Conservation (phyloP, 202 grass and related monocot species). For the Brachypodium distachyon region DNA sequence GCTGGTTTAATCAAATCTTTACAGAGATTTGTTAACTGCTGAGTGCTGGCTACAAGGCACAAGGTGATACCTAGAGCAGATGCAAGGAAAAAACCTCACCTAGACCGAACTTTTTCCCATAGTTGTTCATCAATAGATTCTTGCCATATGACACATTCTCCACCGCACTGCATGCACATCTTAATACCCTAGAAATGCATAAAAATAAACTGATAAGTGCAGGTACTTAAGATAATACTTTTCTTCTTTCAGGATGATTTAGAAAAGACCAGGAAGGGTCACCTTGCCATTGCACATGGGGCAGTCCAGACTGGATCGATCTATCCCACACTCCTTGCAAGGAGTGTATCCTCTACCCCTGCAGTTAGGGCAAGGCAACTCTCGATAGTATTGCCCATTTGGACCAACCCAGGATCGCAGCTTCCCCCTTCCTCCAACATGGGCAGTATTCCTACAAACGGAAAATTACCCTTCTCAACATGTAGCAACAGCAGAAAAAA, state of each 20-base stretch:
- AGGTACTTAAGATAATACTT: not conserved
- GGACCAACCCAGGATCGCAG: slow-evolving; percentile 86
- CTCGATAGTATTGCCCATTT: slow-evolving; percentile 90
- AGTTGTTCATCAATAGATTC: slow-evolving; percentile 89
- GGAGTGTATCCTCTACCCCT: slow-evolving; percentile 85
- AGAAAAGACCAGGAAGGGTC: slow-evolving; percentile 4
- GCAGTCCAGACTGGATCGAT: slow-evolving; percentile 72
- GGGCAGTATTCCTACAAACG: slow-evolving; percentile 36
- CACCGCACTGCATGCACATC: slow-evolving; percentile 52
- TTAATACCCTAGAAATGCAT: slow-evolving; percentile 61
- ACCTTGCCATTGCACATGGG: slow-evolving; percentile 84
- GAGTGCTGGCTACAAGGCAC: not conserved
- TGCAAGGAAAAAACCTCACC: slow-evolving; percentile 27
- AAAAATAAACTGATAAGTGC: not conserved
- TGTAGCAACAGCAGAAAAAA: not conserved
- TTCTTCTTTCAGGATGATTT: not conserved
- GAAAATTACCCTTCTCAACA: not conserved
- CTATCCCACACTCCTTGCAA: slow-evolving; percentile 71
- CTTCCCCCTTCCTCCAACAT: slow-evolving; percentile 45
- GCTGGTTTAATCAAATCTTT: not conserved
- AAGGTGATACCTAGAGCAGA: slow-evolving; percentile 5
- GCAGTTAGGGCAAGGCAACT: slow-evolving; percentile 83
- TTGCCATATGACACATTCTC: slow-evolving; percentile 96
- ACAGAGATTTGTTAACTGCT: not conserved
- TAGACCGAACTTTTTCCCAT: slow-evolving; percentile 85